Evolutionary conservation across 208 protist genomes (phyloP), one percentile per base, ranked within the genome.

Genomic region (Naegleria lovaniensis): DNA sequence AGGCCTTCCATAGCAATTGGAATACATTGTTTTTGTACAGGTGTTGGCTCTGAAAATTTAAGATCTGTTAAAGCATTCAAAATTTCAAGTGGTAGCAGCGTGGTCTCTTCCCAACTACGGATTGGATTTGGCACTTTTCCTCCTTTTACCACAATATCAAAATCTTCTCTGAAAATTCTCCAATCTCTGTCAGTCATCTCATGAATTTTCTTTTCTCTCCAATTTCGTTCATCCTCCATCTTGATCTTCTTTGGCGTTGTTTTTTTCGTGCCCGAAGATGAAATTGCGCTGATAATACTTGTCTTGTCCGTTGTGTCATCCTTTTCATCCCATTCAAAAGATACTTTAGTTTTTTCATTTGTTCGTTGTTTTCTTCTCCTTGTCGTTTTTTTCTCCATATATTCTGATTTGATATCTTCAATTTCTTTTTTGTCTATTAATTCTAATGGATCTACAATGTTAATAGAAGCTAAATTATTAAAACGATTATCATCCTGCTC

Each of bases 91-190:
- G 95, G 92, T 4, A 97, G 84, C 15, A 33, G 38, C 9, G 39
- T 40, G 25, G 85, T 67, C 92, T 98, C 96, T 25, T 93, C 22
- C 96, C 96, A 98, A 76, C 29, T 91, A 83, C 96, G 83, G 2
- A 96, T 90, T 5, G 96, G 96, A 83, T 93, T 89, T 5, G 95
- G 95, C 9, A 67, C 93, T 91, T 79, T 39, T 58, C 52, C 39
- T 51, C 93, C 94, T 52, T 93, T 94, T 5, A 92, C 93, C 0
- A 87, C 55, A 52, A 98, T 97, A 89, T 95, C 94, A 85, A 95
- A 96, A 90, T 98, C 97, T 85, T 98, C 97, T 39, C 92, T 90
- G 90, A 98, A 97, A 52, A 98, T 98, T 67, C 96, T 93, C 97
- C 97, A 98, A 90, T 98, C 97, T 83, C 97, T 91, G 43, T 96